Evolutionary conservation across 169 alveolate genomes (phyloP).

Genomic region (Toxoplasma gondii): DNA sequence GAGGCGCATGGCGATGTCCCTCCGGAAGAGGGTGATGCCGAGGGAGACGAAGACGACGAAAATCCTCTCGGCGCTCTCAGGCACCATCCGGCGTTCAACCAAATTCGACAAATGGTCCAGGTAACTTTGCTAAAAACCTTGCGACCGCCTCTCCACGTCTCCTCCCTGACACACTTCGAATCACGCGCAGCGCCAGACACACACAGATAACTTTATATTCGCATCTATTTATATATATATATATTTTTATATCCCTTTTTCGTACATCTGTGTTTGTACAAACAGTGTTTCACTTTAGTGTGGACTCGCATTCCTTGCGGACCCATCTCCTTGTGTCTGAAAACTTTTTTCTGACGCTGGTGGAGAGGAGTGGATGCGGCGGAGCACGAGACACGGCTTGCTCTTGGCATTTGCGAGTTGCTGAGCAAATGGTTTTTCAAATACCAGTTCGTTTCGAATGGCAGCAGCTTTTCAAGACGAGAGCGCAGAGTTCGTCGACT

Average conservation of each 20-base stretch:
- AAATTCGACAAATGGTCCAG: conserved; percentile 80
- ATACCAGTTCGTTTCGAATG: no score
- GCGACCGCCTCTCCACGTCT: neutral
- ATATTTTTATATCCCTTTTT: neutral
- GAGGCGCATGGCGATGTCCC: conserved; percentile 32
- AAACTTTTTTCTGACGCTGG: no score
- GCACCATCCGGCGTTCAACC: conserved; percentile 85
- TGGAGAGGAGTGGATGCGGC: no score
- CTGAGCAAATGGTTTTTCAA: no score
- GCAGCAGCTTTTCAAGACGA: no score
- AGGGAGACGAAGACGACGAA: neutral
- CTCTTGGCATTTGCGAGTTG: no score
- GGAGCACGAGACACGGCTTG: no score
- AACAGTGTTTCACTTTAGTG: no score
- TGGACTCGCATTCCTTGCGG: no score
- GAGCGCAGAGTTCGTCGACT: no score
- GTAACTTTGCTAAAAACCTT: no score
- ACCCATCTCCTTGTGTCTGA: no score
- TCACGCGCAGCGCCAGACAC: neutral
- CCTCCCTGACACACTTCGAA: neutral
- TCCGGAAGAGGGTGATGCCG: neutral
- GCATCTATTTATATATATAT: neutral
- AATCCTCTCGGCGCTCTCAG: conserved; percentile 72
- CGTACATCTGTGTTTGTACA: neutral
- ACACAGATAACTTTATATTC: neutral